Conservation (phyloP, 345 rosid species). For the Kandelia obovata region DNA sequence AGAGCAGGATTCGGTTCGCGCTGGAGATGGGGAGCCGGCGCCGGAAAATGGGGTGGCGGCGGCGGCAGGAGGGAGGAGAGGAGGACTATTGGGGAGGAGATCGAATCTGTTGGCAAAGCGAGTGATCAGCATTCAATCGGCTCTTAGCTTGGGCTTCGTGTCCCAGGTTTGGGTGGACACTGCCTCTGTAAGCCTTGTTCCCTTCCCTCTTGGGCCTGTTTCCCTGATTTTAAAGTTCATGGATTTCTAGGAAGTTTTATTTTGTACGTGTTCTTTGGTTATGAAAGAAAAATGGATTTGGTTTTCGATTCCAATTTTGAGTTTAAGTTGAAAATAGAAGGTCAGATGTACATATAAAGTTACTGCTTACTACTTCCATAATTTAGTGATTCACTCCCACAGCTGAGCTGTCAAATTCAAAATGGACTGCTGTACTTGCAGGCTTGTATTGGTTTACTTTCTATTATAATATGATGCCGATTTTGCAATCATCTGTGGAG, state of each 20-base stretch:
- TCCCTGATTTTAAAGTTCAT: not conserved
- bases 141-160: slow-evolving; percentile 68
- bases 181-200: slow-evolving; percentile 39
- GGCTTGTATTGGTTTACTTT: not conserved
- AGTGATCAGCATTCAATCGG: slow-evolving; percentile 70
- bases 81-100: slow-evolving; percentile 50
- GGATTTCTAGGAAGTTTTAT: not conserved
- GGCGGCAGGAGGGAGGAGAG: slow-evolving; percentile 25
- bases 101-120: slow-evolving; percentile 79
- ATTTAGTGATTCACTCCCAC: no score
- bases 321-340: no score
- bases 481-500: not conserved
- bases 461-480: not conserved
- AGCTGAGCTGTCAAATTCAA: not conserved
- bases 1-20: slow-evolving; percentile 28
- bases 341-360: no score
- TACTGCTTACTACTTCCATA: no score
- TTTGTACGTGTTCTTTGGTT: not conserved
- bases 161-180: slow-evolving; percentile 89
- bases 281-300: not conserved
- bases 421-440: not conserved
- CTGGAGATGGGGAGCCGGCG: slow-evolving; percentile 5
- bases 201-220: not conserved
- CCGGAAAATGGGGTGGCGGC: slow-evolving; percentile 1
- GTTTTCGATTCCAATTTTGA: not conserved